Base-by-base conservation (phyloP, 2,329 filamentous ascomycete species). In the Penicillium sp. region DNA sequence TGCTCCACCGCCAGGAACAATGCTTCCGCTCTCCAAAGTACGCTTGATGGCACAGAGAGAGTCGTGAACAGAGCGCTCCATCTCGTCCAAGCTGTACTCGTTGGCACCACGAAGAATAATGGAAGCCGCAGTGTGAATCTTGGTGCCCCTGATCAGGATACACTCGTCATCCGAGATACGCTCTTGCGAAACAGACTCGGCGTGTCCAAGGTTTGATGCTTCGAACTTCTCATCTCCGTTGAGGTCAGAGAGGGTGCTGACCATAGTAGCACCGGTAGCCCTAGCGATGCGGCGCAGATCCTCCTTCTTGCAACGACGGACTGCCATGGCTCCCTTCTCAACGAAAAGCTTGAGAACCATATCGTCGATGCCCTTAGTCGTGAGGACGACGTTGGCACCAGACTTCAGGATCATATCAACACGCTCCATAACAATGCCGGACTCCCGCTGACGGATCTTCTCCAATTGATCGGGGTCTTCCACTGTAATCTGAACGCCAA, bases 141-240 rank as follows among this genome's bases (percentile, higher is more conserved):
- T 97, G 70, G 94, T 96, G 55, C 93, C 93, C 82, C 94, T 96
- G 74, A 99, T 85, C 63, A 99, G 80, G 66, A 99, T 99, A 77
- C 93, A 97, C 81, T 99, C 94, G 68, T 99, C 94, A 70, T 99
- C 94, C 3, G 94, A 97, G 74, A 99, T 97, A 71, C 93, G 89
- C 82, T 97, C 94, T 78, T 99, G 94, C n/a, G 89, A 85, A 62
- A 99, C 93, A 78, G 97, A 94, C 69, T 99, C 94, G 15, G 94
- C 94, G 64, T 91, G 83, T 59, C 94, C 94, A 38, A 99, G 83
- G 73, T 91, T 90, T 41, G 92, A 92, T 23, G 91, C 81, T 67
- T 99, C 94, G 70, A 97, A 99, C 74, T 89, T 91, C 81, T 99
- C 94, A 74, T 99, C 94, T 58, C 94, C 94, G 73, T 99, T 97